Percentiles rank a stretch among this genome's conserved stretches.
Conservation (phyloP, 2,329 filamentous ascomycete genomes). For the Penicillium psychrosexuale region DNA sequence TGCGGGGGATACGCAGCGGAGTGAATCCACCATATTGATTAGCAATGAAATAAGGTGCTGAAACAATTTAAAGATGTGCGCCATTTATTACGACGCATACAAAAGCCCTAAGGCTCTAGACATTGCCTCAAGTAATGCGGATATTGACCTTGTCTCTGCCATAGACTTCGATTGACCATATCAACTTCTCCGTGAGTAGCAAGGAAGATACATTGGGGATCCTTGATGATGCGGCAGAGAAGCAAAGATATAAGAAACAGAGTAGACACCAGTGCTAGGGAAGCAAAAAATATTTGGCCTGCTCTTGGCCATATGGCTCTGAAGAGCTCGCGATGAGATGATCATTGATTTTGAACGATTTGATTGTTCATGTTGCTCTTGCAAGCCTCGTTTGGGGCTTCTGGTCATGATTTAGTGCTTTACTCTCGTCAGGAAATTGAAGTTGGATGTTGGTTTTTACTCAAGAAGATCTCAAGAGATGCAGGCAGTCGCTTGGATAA, state of each 20-base stretch:
- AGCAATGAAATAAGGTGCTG: too few relatives aligned
- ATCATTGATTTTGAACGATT: neutral
- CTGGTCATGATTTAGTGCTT: neutral
- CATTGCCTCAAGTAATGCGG: conserved; percentile 48
- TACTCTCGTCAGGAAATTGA: neutral
- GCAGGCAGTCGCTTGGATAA: neutral
- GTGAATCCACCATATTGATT: too few relatives aligned
- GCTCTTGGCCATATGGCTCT: neutral
- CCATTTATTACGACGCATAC: too few relatives aligned
- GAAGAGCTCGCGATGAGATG: neutral
- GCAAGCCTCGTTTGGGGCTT: neutral
- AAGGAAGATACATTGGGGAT: too few relatives aligned
- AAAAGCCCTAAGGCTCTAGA: too few relatives aligned
- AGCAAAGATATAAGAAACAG: neutral
- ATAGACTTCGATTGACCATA: conserved; percentile 57
- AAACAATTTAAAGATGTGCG: too few relatives aligned
- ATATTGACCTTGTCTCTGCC: conserved; percentile 52
- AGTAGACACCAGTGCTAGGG: neutral
- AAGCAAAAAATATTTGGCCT: neutral
- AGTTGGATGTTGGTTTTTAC: neutral
- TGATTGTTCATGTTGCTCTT: neutral
- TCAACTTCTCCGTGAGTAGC: conserved; percentile 53
- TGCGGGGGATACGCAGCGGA: too few relatives aligned
- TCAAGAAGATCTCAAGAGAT: neutral
- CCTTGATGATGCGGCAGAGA: too few relatives aligned